Base-by-base conservation (phyloP, 257 asterid genomes). In the Plantago ovata region DNA sequence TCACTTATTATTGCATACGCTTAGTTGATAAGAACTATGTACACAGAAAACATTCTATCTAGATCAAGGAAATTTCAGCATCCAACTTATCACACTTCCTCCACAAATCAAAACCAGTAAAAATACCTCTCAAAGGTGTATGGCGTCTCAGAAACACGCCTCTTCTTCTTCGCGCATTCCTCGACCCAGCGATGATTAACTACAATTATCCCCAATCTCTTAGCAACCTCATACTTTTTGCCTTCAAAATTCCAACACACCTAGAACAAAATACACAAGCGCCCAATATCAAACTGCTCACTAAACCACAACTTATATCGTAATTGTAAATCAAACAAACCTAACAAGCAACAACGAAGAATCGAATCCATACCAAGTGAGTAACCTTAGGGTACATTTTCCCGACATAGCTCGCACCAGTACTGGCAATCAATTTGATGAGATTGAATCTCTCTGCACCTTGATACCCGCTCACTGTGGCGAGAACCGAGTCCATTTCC, bases 121-220 rank as follows among this genome's bases (percentile, higher is more conserved):
- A 41, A 69, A 49, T 76, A 93, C 98, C 98, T 71, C 65, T 69
- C 70, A 38, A 56, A 70, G 45, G 74, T 73, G 71, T 79, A 89
- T 0, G 86, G 86, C 23, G 58, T 65, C 80, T 77, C 99, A 0
- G 81, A 63, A 67, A 89, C 80, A 41, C 84, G 82, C 58, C 65
- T 77, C 39, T 94, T 89, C 52, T 75, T 62, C 75, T 65, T 82
- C 23, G 78, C 61, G 60, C 99, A 93, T 53, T 86, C 95, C 77
- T 93, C 97, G 56, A 93, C 44, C 99, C 99, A 93, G 56, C 83
- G 70, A 65, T 93, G 96, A 66, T 89, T 93, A 68, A 89, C 88
- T 39, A 82, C 65, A 16, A 38, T 46, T 4, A 68, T 79, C 41
- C 73, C 74, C 6, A 81, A 65, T 69, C 71, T 74, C 64, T 60